Conservation (phyloP, 2,329 filamentous ascomycete genomes). For the Neobulgaria alba region DNA sequence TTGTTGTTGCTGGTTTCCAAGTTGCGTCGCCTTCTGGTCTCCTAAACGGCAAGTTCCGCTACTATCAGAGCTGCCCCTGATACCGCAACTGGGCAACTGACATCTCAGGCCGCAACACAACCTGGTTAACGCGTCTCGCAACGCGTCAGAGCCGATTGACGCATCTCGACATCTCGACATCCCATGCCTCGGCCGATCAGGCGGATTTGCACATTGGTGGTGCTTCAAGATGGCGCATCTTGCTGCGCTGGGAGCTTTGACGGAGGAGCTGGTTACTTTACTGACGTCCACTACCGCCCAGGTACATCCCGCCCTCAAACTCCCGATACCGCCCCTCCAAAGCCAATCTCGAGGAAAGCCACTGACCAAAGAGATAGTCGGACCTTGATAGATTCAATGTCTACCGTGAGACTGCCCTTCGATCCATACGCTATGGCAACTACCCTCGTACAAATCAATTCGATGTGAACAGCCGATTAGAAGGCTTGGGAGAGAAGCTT, state of each 20-base stretch:
- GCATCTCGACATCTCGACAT: too few relatives aligned
- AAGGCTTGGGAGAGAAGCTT: constrained; percentile 80
- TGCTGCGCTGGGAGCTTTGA: constrained; percentile 53
- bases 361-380: too few relatives aligned
- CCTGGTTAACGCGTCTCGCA: not conserved
- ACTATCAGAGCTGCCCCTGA: too few relatives aligned
- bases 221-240: constrained; percentile 56
- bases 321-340: not conserved
- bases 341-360: not conserved
- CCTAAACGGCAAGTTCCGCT: too few relatives aligned
- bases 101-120: too few relatives aligned
- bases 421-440: constrained; percentile 43
- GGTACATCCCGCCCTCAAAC: constrained; percentile 35
- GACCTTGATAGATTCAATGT: constrained; percentile 33
- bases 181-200: too few relatives aligned
- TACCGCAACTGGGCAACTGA: too few relatives aligned
- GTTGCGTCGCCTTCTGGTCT: too few relatives aligned
- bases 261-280: constrained; percentile 61
- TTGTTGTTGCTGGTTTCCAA: not conserved
- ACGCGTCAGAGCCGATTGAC: not conserved
- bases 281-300: constrained; percentile 47
- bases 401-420: constrained; percentile 41
- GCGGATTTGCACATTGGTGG: too few relatives aligned
- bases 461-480: constrained; percentile 54
- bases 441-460: constrained; percentile 68